Evolutionary conservation across 2,329 filamentous ascomycete genomes (phyloP), one percentile per base, ranked within the genome.

Genomic region (Penicillium hesseltinei): DNA sequence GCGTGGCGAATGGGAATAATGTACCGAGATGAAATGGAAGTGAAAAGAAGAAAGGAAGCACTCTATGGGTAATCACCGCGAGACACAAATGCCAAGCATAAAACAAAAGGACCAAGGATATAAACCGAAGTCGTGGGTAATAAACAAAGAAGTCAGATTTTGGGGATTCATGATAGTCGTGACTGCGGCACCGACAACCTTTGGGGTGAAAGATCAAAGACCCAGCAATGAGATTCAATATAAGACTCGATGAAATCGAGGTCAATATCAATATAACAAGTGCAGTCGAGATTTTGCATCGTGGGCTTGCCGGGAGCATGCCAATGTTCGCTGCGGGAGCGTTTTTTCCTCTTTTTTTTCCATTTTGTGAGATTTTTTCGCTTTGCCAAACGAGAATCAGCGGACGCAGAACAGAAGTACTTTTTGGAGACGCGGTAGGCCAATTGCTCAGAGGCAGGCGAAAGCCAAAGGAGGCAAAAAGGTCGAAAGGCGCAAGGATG

Each of bases 21-120:
- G 66, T 71, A 65, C 66, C 66, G 65, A 71, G 64, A 65, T 61
- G 59, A 68, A 64, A 54, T 61, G 66, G 64, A 64, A 54, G 46
- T 57, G 51, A 56, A 67, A 67, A 62, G 59, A 65, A 61, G 63
- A 68, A 65, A 62, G 59, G 66, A 69, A 66, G 46, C 66, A 68
- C 67, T 75, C 73, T 75, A 75, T 75, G 63, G 68, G 67, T 68
- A 70, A 67, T 66, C 70, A 69, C 66, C 66, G 69, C 70, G 65
- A 69, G 69, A 68, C 57, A 52, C 64, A 71, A 73, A 73, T 73
- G 77, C 74, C 69, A 60, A 64, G 60, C 61, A 70, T 66, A 64
- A 63, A 66, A 68, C 64, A 66, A 59, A 69, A 67, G 62, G 66
- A 66, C 65, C 69, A 70, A 71, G 70, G 72, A 75, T 72, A 71